Percentiles rank a stretch among this genome's conserved stretches.
These are phyloP conservation scores for Hypocrella siamensis DNA, from an alignment of 2,329 filamentous ascomycete genomes.

Conservation along the genomic window DNA sequence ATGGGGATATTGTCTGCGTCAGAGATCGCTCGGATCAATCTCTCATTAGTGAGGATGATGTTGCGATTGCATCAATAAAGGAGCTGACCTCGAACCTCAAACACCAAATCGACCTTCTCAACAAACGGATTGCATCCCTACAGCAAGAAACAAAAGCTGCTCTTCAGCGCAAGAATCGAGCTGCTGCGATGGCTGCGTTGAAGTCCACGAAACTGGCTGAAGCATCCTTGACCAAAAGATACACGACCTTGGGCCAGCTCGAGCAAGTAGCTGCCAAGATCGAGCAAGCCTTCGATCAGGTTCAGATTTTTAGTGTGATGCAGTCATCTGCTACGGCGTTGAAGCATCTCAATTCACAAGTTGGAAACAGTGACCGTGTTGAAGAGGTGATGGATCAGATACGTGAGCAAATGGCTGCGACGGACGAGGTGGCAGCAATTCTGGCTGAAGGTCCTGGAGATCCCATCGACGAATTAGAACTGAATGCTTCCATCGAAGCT, in stretches of 20 bases:
- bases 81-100: conserved; percentile 61
- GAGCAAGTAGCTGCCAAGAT: conserved; percentile 74
- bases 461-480: conserved; percentile 60
- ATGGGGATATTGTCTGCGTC: conserved; percentile 62
- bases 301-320: conserved; percentile 73
- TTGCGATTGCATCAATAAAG: conserved; percentile 70
- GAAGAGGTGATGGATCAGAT: conserved; percentile 61
- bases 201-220: conserved; percentile 74
- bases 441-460: conserved; percentile 45
- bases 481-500: conserved; percentile 74
- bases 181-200: conserved; percentile 62
- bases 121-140: conserved; percentile 50
- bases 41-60: conserved; percentile 60
- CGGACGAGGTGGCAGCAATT: conserved; percentile 68
- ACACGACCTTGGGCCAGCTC: conserved; percentile 61
- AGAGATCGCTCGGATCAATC: conserved; percentile 33
- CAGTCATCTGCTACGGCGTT: conserved; percentile 61
- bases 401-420: conserved; percentile 63
- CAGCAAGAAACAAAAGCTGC: conserved; percentile 51
- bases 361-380: conserved; percentile 63
- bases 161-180: conserved; percentile 55
- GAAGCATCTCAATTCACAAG: conserved; percentile 54
- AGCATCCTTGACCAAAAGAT: conserved; percentile 52
- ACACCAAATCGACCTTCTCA: conserved; percentile 53
- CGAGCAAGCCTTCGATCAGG: conserved; percentile 71